Evolutionary conservation across 495 filamentous ascomycete species (phyloP).

Genomic region (Diplogelasinospora grovesii): DNA sequence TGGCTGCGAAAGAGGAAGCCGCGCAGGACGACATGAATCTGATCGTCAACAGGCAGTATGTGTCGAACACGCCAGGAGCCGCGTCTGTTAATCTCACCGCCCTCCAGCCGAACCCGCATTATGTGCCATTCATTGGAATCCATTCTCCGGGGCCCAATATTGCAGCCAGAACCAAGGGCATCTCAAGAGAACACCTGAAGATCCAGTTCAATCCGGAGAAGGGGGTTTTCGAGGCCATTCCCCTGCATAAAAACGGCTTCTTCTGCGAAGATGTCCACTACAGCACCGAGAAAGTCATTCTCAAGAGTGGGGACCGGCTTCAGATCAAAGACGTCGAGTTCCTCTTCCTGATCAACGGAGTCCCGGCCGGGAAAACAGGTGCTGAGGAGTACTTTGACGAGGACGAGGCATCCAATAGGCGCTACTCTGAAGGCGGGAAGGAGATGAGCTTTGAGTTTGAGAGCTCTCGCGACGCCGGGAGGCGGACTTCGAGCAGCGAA

Average conservation of each 20-base stretch:
- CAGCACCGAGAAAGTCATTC: slow-evolving; percentile 52
- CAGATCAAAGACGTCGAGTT: slow-evolving; percentile 75
- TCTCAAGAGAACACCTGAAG: slow-evolving; percentile 79
- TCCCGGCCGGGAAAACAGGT: slow-evolving; percentile 60
- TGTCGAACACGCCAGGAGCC: slow-evolving; percentile 43
- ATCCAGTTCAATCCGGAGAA: slow-evolving; percentile 73
- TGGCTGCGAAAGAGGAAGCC: slow-evolving; percentile 6
- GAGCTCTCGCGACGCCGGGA: slow-evolving; percentile 47
- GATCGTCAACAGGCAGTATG: slow-evolving; percentile 39
- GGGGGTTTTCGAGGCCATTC: slow-evolving; percentile 69
- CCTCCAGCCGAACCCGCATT: slow-evolving; percentile 50
- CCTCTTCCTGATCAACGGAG: slow-evolving; percentile 66
- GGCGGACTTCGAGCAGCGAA: slow-evolving; percentile 47
- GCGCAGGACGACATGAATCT: slow-evolving; percentile 22
- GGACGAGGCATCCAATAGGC: slow-evolving; percentile 28
- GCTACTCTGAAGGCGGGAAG: slow-evolving; percentile 48
- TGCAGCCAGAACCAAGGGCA: slow-evolving; percentile 58
- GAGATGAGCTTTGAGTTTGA: slow-evolving; percentile 63
- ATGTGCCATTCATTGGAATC: slow-evolving; percentile 72
- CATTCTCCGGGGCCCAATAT: slow-evolving; percentile 61
- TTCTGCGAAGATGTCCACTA: slow-evolving; percentile 73
- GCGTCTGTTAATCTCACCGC: slow-evolving; percentile 44
- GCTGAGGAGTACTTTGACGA: slow-evolving; percentile 46
- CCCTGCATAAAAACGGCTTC: slow-evolving; percentile 79
- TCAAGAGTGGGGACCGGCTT: slow-evolving; percentile 67